Conservation (phyloP, 176 grass and related monocot species). For the Rhynchospora pubera region DNA sequence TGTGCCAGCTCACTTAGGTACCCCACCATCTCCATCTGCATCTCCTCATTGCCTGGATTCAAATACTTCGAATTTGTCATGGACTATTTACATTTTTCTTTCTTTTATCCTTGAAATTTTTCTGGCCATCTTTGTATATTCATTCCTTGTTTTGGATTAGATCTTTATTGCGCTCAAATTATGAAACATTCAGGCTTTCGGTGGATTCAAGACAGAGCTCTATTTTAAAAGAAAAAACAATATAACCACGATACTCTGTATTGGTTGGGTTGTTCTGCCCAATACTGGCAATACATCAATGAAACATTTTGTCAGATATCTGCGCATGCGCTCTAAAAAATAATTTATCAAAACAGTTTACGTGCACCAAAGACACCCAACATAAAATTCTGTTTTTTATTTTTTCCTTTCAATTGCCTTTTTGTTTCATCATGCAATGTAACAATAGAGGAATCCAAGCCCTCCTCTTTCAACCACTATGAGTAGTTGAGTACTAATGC, state of each 20-base stretch:
- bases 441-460: neutral
- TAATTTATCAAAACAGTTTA: neutral
- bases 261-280: neutral
- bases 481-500: neutral
- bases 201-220: neutral
- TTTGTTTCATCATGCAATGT: conserved; percentile 1
- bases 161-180: neutral
- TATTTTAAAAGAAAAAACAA: neutral
- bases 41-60: conserved; percentile 63
- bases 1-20: conserved; percentile 74
- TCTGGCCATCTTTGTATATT: neutral
- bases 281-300: neutral
- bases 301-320: neutral
- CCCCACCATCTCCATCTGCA: conserved; percentile 85
- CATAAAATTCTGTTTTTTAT: neutral
- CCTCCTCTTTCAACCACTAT: neutral
- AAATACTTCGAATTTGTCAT: conserved; percentile 3
- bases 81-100: neutral
- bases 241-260: neutral
- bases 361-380: neutral
- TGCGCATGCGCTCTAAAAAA: neutral
- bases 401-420: neutral
- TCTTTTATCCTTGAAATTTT: neutral
- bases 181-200: neutral
- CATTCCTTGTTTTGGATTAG: neutral